Evolutionary conservation across 257 asterid species (phyloP).

Genomic region (Salvia splendens): DNA sequence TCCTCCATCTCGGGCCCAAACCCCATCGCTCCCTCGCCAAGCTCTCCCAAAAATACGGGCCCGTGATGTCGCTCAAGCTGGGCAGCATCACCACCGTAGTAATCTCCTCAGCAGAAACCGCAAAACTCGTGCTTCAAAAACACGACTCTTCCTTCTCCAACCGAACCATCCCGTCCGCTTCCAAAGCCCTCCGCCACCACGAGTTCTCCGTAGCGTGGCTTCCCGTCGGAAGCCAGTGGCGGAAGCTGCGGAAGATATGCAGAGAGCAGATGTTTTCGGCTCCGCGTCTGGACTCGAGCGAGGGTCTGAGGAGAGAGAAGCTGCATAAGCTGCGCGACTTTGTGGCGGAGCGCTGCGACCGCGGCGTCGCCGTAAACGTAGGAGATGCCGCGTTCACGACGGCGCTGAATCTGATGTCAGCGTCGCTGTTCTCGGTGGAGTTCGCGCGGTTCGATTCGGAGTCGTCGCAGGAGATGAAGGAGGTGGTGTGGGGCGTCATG

Average conservation of each 20-base stretch:
- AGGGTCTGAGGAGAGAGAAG: conserved; percentile 41
- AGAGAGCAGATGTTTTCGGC: conserved; percentile 45
- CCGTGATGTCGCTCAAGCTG: conserved; percentile 29
- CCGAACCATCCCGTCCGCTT: conserved; percentile 19
- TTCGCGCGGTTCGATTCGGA: conserved; percentile 46
- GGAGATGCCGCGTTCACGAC: conserved; percentile 50
- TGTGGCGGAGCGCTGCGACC: conserved; percentile 33
- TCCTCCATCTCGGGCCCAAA: conserved; percentile 28
- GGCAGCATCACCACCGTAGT: conserved; percentile 29
- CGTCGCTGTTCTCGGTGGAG: conserved; percentile 59
- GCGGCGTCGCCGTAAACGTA: conserved; percentile 44
- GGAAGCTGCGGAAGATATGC: conserved; percentile 43
- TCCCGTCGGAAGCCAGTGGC: conserved; percentile 38
- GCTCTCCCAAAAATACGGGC: conserved; percentile 27
- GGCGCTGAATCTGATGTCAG: conserved; percentile 50
- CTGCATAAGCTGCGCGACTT: conserved; percentile 38
- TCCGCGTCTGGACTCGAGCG: conserved; percentile 35
- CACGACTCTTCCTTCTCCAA: conserved; percentile 23
- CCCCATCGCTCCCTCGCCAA: conserved; percentile 37
- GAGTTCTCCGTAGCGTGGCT: conserved; percentile 37
- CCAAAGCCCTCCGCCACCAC: background rate
- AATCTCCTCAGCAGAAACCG: conserved; percentile 26
- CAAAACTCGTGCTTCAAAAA: conserved; percentile 7
- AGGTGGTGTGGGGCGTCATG: conserved; percentile 46
- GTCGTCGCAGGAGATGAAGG: conserved; percentile 57